These are phyloP conservation scores for Solanum sejunctum DNA, from an alignment of 257 asterid species.

Conservation along the genomic window DNA sequence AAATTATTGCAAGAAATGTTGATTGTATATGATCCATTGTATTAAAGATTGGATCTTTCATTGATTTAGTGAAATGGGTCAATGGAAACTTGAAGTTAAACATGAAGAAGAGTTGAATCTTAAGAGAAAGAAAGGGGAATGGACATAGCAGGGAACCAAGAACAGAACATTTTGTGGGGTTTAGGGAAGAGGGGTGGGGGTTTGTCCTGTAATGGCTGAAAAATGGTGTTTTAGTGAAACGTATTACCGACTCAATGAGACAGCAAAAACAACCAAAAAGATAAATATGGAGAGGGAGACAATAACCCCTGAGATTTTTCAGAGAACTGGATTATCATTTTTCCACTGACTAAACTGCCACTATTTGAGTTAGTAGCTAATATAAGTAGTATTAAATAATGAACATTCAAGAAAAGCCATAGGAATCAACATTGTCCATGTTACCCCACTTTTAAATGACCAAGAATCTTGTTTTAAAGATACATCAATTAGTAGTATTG, in stretches of 20 bases:
- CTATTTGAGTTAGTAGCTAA: neutral
- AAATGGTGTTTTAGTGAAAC: neutral
- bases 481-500: neutral
- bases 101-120: constrained; percentile 2
- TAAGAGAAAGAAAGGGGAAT: neutral
- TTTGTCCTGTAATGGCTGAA: constrained; percentile 18
- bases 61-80: neutral
- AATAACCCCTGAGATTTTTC: constrained; percentile 19
- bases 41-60: constrained; percentile 6
- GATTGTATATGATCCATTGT: constrained; percentile 28
- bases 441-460: neutral
- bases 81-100: constrained; percentile 3
- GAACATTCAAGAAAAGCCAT: neutral
- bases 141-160: neutral
- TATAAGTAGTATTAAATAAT: neutral
- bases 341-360: constrained; percentile 9
- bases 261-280: constrained; percentile 1
- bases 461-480: neutral
- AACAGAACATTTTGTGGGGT: constrained; percentile 23
- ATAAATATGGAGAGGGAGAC: constrained; percentile 17
- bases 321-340: constrained; percentile 12
- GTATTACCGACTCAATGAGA: neutral
- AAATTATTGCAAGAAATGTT: constrained; percentile 11
- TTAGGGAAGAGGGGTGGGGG: constrained; percentile 14
- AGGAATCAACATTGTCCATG: neutral